phyloP scores from a whole-genome alignment of 1,139 yeast species.

The Meyerozyma carpophila region DNA sequence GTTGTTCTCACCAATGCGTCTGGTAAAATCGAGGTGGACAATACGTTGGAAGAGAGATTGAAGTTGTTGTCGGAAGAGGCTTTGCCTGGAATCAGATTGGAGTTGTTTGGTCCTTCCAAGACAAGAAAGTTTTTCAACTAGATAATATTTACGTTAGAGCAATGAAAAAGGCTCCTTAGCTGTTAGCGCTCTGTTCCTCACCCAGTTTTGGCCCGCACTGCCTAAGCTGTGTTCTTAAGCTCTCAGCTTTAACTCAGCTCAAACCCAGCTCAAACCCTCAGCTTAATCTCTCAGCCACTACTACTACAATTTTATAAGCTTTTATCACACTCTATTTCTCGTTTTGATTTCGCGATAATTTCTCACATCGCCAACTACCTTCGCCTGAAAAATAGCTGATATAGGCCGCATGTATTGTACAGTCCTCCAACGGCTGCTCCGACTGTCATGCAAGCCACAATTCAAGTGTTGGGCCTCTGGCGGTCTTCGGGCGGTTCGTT shows the following conservation, averaged over 20 bases:
- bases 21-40: constrained; percentile 85
- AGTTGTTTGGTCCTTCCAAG: constrained; percentile 81
- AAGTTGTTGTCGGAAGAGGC: constrained; percentile 76
- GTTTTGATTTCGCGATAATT: too few relatives aligned
- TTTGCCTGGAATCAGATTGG: constrained; percentile 87
- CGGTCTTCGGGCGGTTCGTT: not conserved
- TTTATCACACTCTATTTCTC: too few relatives aligned
- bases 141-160: constrained; percentile 3
- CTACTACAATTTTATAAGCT: too few relatives aligned
- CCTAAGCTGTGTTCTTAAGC: too few relatives aligned
- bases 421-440: not conserved
- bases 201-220: too few relatives aligned
- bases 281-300: too few relatives aligned
- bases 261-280: too few relatives aligned
- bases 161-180: not conserved
- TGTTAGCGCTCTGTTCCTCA: too few relatives aligned
- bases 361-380: not conserved
- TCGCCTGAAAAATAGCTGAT: not conserved
- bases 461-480: not conserved
- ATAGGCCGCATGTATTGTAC: not conserved
- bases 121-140: constrained; percentile 90
- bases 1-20: constrained; percentile 61
- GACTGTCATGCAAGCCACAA: not conserved
- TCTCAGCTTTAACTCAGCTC: too few relatives aligned
- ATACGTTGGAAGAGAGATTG: constrained; percentile 92